A percentile compares a stretch with the other conserved stretches of the same genome.
Evolutionary conservation across 2,329 filamentous ascomycete genomes (phyloP).

Genomic region (Zymoseptoria brevis): DNA sequence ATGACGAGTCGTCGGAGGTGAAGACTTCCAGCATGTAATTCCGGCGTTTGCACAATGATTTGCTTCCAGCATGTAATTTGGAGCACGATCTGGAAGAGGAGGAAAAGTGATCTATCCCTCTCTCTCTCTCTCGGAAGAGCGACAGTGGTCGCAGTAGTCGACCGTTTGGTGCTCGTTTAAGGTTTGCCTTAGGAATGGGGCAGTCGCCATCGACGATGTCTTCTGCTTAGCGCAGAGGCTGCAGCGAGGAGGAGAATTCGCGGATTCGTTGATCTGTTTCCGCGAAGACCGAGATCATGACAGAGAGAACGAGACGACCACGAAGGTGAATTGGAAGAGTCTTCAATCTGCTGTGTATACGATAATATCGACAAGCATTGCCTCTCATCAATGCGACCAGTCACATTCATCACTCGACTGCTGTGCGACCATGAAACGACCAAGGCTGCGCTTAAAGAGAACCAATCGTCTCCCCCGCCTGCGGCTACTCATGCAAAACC

Average conservation of each 20-base stretch:
- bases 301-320: neutral
- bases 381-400: neutral
- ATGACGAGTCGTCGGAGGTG: neutral
- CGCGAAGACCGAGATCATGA: neutral
- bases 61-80: neutral
- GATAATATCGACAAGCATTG: neutral
- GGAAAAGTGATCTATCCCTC: neutral
- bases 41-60: neutral
- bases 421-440: neutral
- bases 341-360: neutral
- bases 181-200: neutral
- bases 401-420: neutral
- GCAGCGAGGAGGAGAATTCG: neutral
- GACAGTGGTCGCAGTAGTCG: neutral
- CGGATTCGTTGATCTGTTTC: neutral
- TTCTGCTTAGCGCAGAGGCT: neutral
- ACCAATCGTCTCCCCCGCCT: neutral
- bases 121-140: neutral
- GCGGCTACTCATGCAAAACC: neutral
- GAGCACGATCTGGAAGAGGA: neutral
- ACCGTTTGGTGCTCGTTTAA: neutral
- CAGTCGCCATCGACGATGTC: neutral
- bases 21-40: neutral
- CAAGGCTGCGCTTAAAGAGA: neutral
- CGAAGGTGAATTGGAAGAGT: neutral